phyloP scores from a whole-genome alignment of 345 rosid genomes.

The Adansonia digitata region DNA sequence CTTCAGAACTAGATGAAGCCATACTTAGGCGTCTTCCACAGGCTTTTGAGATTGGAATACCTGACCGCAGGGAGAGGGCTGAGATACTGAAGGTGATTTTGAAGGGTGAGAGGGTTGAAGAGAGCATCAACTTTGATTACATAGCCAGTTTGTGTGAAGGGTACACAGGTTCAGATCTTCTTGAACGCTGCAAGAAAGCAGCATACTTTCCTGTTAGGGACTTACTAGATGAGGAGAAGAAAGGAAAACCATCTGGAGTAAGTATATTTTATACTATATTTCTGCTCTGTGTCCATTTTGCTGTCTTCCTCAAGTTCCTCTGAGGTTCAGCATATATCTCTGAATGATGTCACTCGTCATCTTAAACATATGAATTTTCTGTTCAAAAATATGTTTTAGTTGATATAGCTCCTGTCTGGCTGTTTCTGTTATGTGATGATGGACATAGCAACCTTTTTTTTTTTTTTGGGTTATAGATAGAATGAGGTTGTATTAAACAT shows the following conservation, averaged over 20 bases:
- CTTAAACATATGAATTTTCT: not conserved
- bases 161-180: conserved; percentile 88
- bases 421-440: not conserved
- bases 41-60: conserved; percentile 94
- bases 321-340: conserved; percentile 14
- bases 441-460: not conserved
- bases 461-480: not conserved
- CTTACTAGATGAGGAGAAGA: conserved; percentile 70
- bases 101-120: conserved; percentile 76
- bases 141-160: conserved; percentile 75
- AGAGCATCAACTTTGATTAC: conserved; percentile 53
- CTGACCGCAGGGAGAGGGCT: conserved; percentile 67
- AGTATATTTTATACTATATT: conserved; percentile 22
- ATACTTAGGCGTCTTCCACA: conserved; percentile 93
- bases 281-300: not conserved
- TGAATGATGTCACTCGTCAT: not conserved
- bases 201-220: conserved; percentile 91
- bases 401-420: not conserved
- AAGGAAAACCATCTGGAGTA: conserved; percentile 56
- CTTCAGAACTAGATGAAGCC: conserved; percentile 97
- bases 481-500: not conserved
- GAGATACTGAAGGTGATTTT: conserved; percentile 77
- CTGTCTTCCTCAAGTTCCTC: not conserved
- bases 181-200: conserved; percentile 93
- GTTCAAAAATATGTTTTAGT: not conserved